These are phyloP conservation scores for Neurospora pannonica DNA, from an alignment of 495 filamentous ascomycete species.

Conservation along the genomic window DNA sequence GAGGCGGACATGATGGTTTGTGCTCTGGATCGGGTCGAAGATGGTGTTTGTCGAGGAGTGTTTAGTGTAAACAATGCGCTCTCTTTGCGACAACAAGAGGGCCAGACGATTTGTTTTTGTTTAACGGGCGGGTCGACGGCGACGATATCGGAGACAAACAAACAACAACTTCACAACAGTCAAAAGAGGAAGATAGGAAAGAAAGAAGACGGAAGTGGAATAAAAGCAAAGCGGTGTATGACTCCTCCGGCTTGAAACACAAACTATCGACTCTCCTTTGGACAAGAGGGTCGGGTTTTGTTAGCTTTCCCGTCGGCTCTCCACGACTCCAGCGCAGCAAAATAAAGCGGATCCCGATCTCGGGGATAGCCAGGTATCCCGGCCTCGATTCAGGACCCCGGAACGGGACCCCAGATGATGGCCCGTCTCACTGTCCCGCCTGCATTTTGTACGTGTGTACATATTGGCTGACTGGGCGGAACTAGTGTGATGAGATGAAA, in stretches of 20 bases:
- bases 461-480: neutral
- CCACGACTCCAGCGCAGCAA: neutral
- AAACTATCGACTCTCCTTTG: neutral
- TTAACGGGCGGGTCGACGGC: neutral
- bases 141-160: neutral
- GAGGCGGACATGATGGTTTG: conserved; percentile 68
- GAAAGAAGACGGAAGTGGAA: neutral
- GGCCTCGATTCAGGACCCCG: neutral
- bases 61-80: neutral
- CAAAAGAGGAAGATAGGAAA: neutral
- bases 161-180: neutral
- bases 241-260: neutral
- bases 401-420: neutral
- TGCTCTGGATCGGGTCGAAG: neutral
- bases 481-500: neutral
- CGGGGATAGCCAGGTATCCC: neutral
- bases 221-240: neutral
- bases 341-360: neutral
- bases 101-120: neutral
- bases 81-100: neutral
- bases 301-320: neutral
- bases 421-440: neutral
- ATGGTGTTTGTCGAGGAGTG: neutral
- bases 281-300: neutral
- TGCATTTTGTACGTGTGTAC: neutral